Base-by-base conservation (phyloP, 2,329 filamentous ascomycete species). In the Cercospora janseana region DNA sequence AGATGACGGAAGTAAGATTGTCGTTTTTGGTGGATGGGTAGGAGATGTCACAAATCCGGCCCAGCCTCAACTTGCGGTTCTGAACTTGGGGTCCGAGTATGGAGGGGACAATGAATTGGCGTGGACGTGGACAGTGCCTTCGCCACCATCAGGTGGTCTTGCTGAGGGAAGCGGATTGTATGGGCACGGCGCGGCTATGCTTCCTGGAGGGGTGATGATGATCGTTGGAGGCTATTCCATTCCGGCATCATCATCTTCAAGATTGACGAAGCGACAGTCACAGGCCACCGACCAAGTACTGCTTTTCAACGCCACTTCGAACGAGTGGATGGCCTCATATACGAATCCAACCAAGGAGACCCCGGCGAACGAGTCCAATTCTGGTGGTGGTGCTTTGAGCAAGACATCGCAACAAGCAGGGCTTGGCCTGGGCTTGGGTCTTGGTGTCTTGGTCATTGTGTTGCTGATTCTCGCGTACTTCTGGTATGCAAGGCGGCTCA, bases 1-100 rank as follows among this genome's bases (percentile, higher is more conserved):
- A 21, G 79, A 86, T 45, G 89, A 95, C 63, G 91, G 91, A 0
- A 80, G 75, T 20, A 82, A 79, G n/a, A 75, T 97, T 6, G 73
- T 95, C 31, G 73, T 98, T 1, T 77, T 90, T 52, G 93, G 93
- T 15, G 93, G 93, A 1, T 98, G 93, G 93, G 89, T 96, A 4
- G 92, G 91, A 3, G 83, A 94, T 62, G 76, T 86, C 0, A 78
- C 74, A 6, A 86, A 83, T 24, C 80, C 91, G 1, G 93, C 93
- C 0, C 75, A 83, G 23, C 93, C 93, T 1, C 89, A 95, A 64
- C 74, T 97, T 20, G 87, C 82, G 0, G 71, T 96, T 3, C 73
- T 97, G 3, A 75, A 88, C 51, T 75, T 96, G 50, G 88, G 85
- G 5, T 79, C 84, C 53, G 83, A 83, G 3, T 93, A 88, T 63